These are phyloP conservation scores for Hortiboletus campestris DNA, from an alignment of 768 basidiomycete species.

Conservation along the genomic window DNA sequence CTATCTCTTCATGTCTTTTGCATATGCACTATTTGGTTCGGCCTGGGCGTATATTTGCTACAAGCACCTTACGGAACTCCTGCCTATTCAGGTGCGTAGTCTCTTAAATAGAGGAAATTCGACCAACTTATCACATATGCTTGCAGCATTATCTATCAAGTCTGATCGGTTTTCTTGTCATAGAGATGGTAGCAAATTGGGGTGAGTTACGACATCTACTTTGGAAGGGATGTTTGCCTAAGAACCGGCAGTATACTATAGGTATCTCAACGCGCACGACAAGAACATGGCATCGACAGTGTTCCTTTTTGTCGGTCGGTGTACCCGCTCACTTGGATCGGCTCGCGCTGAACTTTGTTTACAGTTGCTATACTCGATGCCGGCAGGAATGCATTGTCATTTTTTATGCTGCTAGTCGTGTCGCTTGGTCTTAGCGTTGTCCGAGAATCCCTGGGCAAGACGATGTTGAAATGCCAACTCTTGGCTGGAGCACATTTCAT, in stretches of 20 bases:
- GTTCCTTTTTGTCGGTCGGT: slow-evolving; percentile 90
- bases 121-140: neutral
- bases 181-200: slow-evolving; percentile 95
- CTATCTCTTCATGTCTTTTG: slow-evolving; percentile 78
- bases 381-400: slow-evolving; percentile 88
- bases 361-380: slow-evolving; percentile 93
- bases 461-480: slow-evolving; percentile 81
- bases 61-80: slow-evolving; percentile 73
- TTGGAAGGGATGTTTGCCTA: slow-evolving; percentile 1
- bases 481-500: slow-evolving; percentile 85
- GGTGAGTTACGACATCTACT: slow-evolving; percentile 42
- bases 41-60: slow-evolving; percentile 87
- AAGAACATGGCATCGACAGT: slow-evolving; percentile 70
- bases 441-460: slow-evolving; percentile 77
- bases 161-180: slow-evolving; percentile 78
- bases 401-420: slow-evolving; percentile 93
- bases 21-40: slow-evolving; percentile 67
- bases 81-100: slow-evolving; percentile 78
- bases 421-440: slow-evolving; percentile 92
- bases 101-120: neutral
- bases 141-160: slow-evolving; percentile 86
- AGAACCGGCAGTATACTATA: slow-evolving; percentile 70
- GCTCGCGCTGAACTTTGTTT: slow-evolving; percentile 1
- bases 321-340: neutral
- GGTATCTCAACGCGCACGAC: slow-evolving; percentile 89